Evolutionary conservation across 2,329 filamentous ascomycete species (phyloP).

Genomic region (Penicillium sp.): DNA sequence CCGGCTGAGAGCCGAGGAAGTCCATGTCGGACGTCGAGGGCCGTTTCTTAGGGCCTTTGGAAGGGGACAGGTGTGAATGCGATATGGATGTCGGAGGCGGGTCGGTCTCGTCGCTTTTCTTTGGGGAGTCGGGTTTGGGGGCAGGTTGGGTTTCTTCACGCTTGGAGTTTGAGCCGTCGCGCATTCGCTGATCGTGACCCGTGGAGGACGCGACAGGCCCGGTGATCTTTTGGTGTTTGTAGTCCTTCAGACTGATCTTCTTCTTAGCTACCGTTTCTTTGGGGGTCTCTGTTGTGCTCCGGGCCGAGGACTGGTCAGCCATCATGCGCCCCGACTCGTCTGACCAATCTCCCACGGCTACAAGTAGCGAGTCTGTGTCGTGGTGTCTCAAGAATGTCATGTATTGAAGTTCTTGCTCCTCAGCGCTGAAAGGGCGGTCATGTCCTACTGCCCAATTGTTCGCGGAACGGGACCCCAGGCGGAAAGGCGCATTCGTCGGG

Average conservation of each 20-base stretch:
- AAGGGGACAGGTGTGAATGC: slow-evolving; percentile 12
- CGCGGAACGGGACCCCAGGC: slow-evolving; percentile 41
- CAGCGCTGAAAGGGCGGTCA: slow-evolving; percentile 53
- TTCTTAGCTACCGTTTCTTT: slow-evolving; percentile 50
- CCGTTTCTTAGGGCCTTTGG: slow-evolving; percentile 29
- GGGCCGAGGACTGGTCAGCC: slow-evolving; percentile 40
- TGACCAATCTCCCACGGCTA: slow-evolving; percentile 55
- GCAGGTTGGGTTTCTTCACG: slow-evolving; percentile 22
- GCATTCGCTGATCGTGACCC: slow-evolving; percentile 20
- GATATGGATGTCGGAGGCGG: slow-evolving; percentile 12
- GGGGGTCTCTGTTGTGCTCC: slow-evolving; percentile 43
- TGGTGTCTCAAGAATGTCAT: slow-evolving; percentile 61
- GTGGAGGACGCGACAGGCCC: slow-evolving; percentile 28
- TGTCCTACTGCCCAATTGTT: slow-evolving; percentile 49
- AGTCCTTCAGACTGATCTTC: slow-evolving; percentile 62
- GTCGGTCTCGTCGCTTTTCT: slow-evolving; percentile 17
- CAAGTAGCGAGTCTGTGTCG: slow-evolving; percentile 52
- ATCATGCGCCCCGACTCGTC: slow-evolving; percentile 49
- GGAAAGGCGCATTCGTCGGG: slow-evolving; percentile 48
- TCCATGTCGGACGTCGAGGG: slow-evolving; percentile 24
- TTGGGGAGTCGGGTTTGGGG: slow-evolving; percentile 17
- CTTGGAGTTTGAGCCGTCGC: slow-evolving; percentile 16
- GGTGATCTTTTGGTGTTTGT: slow-evolving; percentile 56
- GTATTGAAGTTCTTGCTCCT: slow-evolving; percentile 61
- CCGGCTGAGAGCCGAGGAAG: slow-evolving; percentile 11